Conservation (phyloP, 208 protist species). For the Leishmania gerbilli region DNA sequence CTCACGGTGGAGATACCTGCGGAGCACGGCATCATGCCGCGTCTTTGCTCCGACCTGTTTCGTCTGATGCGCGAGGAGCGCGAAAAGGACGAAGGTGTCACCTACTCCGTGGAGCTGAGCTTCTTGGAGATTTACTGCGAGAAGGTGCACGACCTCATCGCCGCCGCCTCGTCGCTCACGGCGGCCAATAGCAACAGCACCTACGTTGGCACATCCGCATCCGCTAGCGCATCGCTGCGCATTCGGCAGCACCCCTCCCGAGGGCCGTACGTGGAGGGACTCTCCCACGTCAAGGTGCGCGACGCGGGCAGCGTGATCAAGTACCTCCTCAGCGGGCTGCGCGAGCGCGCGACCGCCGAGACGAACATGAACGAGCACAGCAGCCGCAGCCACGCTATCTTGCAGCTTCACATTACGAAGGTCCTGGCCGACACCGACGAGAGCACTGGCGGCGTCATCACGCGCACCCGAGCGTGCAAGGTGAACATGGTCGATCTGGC, state of each 20-base stretch:
- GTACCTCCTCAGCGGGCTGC: slow-evolving; percentile 61
- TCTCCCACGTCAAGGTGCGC: slow-evolving; percentile 59
- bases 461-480: slow-evolving; percentile 63
- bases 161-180: background rate
- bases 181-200: background rate
- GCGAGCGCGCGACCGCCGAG: slow-evolving; percentile 77
- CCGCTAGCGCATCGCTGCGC: slow-evolving; percentile 35
- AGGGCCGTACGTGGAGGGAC: slow-evolving; percentile 80
- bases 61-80: slow-evolving; percentile 63
- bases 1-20: slow-evolving; percentile 1
- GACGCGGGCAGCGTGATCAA: slow-evolving; percentile 54
- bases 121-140: slow-evolving; percentile 93
- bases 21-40: slow-evolving; percentile 84
- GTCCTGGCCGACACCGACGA: slow-evolving; percentile 35
- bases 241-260: slow-evolving; percentile 78
- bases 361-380: slow-evolving; percentile 96
- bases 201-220: slow-evolving; percentile 4
- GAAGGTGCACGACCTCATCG: slow-evolving; percentile 78
- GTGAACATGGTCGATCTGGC: slow-evolving; percentile 98
- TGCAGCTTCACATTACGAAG: slow-evolving; percentile 91
- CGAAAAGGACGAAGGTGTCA: slow-evolving; percentile 57
- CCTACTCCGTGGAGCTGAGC: slow-evolving; percentile 70
- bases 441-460: slow-evolving; percentile 55
- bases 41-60: slow-evolving; percentile 75
- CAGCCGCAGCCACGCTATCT: slow-evolving; percentile 96